Conservation (phyloP, 129 eudicot species). For the Daucus carota region DNA sequence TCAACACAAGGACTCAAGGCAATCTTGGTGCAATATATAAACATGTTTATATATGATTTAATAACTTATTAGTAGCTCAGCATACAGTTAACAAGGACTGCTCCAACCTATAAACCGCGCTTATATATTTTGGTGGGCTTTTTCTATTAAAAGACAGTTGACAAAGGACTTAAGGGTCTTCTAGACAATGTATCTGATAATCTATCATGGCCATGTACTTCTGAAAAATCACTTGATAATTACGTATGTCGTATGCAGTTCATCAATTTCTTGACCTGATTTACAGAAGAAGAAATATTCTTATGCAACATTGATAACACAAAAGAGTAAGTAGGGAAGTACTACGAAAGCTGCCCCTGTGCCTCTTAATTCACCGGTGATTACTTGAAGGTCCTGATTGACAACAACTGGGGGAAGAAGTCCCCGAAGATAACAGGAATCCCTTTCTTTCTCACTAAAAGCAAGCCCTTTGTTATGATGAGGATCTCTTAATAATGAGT, state of each 20-base stretch:
- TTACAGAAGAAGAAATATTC: not conserved
- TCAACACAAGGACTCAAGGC: not conserved
- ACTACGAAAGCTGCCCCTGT: not conserved
- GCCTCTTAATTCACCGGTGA: not conserved
- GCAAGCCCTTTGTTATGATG: conserved; percentile 94
- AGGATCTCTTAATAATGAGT: conserved; percentile 87
- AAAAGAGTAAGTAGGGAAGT: conserved; percentile 1
- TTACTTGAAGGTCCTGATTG: conserved; percentile 76
- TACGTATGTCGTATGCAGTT: conserved; percentile 74
- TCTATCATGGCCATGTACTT: conserved; percentile 99
- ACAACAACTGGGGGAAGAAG: conserved; percentile 93
- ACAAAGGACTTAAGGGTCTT: not conserved
- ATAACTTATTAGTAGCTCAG: not conserved
- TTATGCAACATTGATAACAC: not conserved
- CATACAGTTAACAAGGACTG: not conserved
- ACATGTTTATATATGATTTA: not conserved
- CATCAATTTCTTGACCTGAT: conserved; percentile 93
- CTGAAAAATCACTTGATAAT: conserved; percentile 89
- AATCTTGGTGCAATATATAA: not conserved
- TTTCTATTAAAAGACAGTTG: not conserved
- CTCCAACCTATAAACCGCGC: not conserved
- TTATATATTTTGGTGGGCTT: not conserved
- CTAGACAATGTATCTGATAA: conserved; percentile 61
- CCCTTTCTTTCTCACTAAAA: conserved; percentile 83
- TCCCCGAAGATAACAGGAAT: conserved; percentile 92